Conservation (phyloP, 495 filamentous ascomycete genomes). For the Talaromyces adpressus region DNA sequence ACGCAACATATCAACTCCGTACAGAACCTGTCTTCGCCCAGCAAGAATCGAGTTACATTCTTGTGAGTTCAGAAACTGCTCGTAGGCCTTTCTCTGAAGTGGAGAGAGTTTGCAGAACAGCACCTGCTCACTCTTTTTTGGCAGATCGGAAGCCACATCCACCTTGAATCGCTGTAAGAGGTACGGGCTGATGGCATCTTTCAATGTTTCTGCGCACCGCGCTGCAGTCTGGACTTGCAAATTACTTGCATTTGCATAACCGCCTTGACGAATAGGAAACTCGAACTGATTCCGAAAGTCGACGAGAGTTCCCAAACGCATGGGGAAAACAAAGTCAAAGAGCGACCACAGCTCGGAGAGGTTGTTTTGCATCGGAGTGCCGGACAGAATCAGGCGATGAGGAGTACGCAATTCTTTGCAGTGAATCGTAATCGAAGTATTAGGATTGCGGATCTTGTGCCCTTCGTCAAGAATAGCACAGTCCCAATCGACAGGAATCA, state of each 20-base stretch:
- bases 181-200: constrained; percentile 86
- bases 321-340: constrained; percentile 94
- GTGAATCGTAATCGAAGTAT: constrained; percentile 82
- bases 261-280: constrained; percentile 82
- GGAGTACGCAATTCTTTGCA: constrained; percentile 85
- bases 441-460: constrained; percentile 95
- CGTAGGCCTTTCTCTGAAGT: constrained; percentile 68
- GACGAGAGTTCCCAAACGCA: constrained; percentile 87
- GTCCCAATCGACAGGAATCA: constrained; percentile 80
- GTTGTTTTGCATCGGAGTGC: constrained; percentile 97
- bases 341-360: constrained; percentile 93
- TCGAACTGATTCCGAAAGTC: constrained; percentile 87
- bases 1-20: constrained; percentile 82
- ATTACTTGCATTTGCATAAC: constrained; percentile 89
- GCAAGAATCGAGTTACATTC: constrained; percentile 73
- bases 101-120: constrained; percentile 88
- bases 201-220: constrained; percentile 82
- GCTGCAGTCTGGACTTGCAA: constrained; percentile 86
- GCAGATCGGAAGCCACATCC: constrained; percentile 87
- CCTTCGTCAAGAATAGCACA: constrained; percentile 95
- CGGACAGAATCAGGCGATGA: constrained; percentile 88
- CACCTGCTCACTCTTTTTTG: constrained; percentile 90
- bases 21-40: constrained; percentile 69
- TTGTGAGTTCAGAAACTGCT: constrained; percentile 69
- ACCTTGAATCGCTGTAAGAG: constrained; percentile 89